Base-by-base conservation (phyloP, 306 rosid genomes). In the Purshia tridentata region DNA sequence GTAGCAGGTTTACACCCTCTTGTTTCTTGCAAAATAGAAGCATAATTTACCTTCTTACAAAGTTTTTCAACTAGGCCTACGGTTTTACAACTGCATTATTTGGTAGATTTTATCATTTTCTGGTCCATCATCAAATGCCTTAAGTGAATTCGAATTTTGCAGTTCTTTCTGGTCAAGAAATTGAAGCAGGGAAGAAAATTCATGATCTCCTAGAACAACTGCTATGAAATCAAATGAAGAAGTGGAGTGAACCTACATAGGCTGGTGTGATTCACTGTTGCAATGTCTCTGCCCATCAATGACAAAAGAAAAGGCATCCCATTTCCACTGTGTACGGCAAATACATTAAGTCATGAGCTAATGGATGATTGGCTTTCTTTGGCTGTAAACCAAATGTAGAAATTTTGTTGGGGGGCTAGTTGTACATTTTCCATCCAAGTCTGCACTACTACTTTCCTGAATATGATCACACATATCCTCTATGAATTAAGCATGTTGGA, bases 271-370 rank as follows among this genome's bases (percentile, higher is more conserved):
- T 40, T 63, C 5, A 18, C 4, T 42, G 69, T 64, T 42, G 51
- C 65, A 60, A 50, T 68, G 72, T 68, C 65, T 41, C 76, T 72
- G 41, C 20, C 46, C 23, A 58, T 59, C 42, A 58, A 22, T 23
- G 15, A 46, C n/a, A 20, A 20, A 69, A 45, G 18, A 54, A 16
- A 70, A 42, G 51, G 9, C 53, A 44, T 70, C 20, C 15, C 41
- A 20, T 70, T 49, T 67, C 35, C 35, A 29, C 35, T 29, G 35
- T 29, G 35, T 29, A 29, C 35, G 0, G 0, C 35, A 29, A 29
- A 29, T 2, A 29, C 35, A 29, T 29, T 29, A 29, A 29, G 35
- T 29, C 35, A 29, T 29, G 35, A 29, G 35, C 35, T 29, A 1
- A 29, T 29, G 35, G 2, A 29, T 29, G 35, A 29, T 29, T 29